These are phyloP conservation scores for Colletotrichum sp. DNA, from an alignment of 2,329 filamentous ascomycete genomes.

Conservation along the genomic window DNA sequence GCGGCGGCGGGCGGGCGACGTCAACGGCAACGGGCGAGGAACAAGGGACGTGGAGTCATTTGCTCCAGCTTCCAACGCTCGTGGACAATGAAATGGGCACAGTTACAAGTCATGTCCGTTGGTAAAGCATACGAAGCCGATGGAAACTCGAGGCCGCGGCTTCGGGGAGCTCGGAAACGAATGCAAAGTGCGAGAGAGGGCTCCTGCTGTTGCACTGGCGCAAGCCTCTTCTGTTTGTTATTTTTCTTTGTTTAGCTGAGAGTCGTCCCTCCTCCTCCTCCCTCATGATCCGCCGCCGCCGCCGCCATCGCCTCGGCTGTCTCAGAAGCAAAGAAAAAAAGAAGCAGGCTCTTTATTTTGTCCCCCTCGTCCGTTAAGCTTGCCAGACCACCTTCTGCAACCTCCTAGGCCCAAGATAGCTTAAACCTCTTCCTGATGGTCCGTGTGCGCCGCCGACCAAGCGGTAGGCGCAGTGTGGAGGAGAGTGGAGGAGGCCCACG, in stretches of 20 bases:
- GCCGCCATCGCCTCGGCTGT: neutral
- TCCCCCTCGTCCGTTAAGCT: neutral
- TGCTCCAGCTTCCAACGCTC: neutral
- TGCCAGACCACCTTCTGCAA: neutral
- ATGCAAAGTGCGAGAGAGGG: neutral
- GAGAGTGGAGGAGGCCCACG: neutral
- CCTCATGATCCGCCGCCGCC: neutral
- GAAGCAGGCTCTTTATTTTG: neutral
- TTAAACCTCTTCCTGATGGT: neutral
- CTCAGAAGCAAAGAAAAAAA: conserved; percentile 1
- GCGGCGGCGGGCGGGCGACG: neutral
- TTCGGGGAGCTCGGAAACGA: neutral
- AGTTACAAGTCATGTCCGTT: neutral
- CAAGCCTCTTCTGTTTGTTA: conserved; percentile 9
- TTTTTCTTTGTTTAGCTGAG: neutral
- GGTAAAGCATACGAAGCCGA: neutral
- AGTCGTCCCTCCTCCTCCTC: neutral
- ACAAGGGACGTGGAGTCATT: neutral
- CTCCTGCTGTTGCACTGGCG: neutral
- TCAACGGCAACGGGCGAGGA: neutral
- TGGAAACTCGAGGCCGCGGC: neutral
- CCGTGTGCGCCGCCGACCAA: neutral
- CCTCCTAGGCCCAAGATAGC: conserved; percentile 2
- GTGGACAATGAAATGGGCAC: neutral
- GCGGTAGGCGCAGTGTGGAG: conserved; percentile 1